A percentile compares a stretch with the other conserved stretches of the same genome.
Conservation (phyloP, 495 filamentous ascomycete species). For the Hypomontagnella submonticulosa region DNA sequence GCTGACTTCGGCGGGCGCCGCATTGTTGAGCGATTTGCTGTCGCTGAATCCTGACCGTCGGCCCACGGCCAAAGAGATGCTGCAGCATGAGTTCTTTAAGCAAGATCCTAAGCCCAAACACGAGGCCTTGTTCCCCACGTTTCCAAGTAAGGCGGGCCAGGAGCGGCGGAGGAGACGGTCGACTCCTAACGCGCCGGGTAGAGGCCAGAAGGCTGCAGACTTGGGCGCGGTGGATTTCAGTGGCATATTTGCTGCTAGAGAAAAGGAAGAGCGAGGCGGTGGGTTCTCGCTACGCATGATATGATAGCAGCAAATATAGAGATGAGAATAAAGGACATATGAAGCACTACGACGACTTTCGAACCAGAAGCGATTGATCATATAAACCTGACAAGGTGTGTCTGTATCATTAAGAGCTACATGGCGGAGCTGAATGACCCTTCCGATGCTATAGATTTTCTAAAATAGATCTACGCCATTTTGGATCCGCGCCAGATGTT, state of each 20-base stretch:
- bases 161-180: constrained; percentile 78
- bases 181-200: constrained; percentile 87
- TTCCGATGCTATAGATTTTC: constrained; percentile 32
- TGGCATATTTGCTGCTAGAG: constrained; percentile 77
- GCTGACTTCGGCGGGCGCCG: constrained; percentile 77
- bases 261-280: constrained; percentile 78
- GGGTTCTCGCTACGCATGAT: constrained; percentile 85
- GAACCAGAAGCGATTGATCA: constrained; percentile 7
- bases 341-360: constrained; percentile 22
- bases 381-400: constrained; percentile 29
- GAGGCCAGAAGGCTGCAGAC: constrained; percentile 77
- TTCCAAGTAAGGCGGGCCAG: constrained; percentile 93
- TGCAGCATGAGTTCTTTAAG: constrained; percentile 84
- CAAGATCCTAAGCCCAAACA: constrained; percentile 91
- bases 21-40: constrained; percentile 75
- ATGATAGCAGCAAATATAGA: constrained; percentile 22
- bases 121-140: constrained; percentile 88
- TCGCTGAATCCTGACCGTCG: constrained; percentile 78
- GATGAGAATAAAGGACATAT: constrained; percentile 7
- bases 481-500: constrained; percentile 37
- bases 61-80: constrained; percentile 70
- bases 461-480: constrained; percentile 37
- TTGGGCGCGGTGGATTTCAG: constrained; percentile 78
- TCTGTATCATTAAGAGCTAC: constrained; percentile 50
- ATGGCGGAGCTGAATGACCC: constrained; percentile 40